These are phyloP conservation scores for Podospora bellae-mahoneyi DNA, from an alignment of 495 filamentous ascomycete species.

Conservation along the genomic window DNA sequence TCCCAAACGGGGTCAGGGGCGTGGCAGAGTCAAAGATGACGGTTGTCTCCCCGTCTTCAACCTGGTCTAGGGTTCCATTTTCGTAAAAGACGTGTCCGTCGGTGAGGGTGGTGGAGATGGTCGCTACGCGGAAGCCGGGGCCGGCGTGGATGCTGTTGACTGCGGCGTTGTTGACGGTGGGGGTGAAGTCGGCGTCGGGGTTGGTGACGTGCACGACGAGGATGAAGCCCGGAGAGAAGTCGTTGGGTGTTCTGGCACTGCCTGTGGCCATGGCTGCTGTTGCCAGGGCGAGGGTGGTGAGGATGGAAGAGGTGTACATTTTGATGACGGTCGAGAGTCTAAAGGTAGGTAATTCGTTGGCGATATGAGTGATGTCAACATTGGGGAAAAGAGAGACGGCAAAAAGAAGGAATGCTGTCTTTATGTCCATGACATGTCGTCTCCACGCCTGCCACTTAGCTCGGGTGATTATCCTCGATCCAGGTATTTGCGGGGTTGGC, in stretches of 20 bases:
- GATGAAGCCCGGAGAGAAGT: slow-evolving; percentile 27
- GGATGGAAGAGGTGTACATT: not conserved
- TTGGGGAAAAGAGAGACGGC: not conserved
- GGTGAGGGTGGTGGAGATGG: slow-evolving; percentile 18
- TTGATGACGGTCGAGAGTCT: not conserved
- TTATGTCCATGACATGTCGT: not conserved
- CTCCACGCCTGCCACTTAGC: not conserved
- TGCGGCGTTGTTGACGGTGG: slow-evolving; percentile 25
- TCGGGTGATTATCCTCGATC: not conserved
- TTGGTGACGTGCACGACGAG: slow-evolving; percentile 33
- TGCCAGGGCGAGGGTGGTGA: slow-evolving; percentile 2
- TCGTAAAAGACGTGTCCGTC: slow-evolving; percentile 34
- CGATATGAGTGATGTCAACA: not conserved
- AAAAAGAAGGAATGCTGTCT: not conserved
- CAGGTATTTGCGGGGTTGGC: not conserved
- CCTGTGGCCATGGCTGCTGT: slow-evolving; percentile 3
- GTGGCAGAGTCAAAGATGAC: slow-evolving; percentile 11
- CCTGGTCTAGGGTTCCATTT: slow-evolving; percentile 34
- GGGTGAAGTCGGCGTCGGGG: slow-evolving; percentile 24
- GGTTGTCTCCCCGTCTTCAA: slow-evolving; percentile 33
- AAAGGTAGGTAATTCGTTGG: not conserved
- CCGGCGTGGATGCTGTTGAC: slow-evolving; percentile 32
- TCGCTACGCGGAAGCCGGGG: slow-evolving; percentile 32
- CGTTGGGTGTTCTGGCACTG: not conserved
- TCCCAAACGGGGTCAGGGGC: slow-evolving; percentile 23